Evolutionary conservation across 345 rosid genomes (phyloP).

Genomic region (Brassica cretica): DNA sequence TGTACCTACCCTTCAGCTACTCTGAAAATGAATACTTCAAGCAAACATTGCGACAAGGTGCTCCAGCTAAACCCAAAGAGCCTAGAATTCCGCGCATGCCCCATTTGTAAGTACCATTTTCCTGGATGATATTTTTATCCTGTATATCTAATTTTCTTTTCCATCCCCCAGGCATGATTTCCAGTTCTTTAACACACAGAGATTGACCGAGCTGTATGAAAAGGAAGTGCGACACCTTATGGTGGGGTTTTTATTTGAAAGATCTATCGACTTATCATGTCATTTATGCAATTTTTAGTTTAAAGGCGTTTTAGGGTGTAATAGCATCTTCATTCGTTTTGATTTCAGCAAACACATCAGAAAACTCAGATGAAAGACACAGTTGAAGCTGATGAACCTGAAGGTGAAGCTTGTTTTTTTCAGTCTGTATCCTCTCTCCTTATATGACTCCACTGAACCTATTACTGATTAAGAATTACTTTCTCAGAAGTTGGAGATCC

Average conservation of each 20-base stretch:
- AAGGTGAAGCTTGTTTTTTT: conserved; percentile 54
- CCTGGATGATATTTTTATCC: conserved; percentile 4
- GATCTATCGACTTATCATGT: conserved; percentile 10
- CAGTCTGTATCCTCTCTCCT: background rate
- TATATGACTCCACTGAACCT: background rate
- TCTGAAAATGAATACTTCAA: conserved; percentile 96
- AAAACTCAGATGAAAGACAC: conserved; percentile 94
- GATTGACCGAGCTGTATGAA: conserved; percentile 92
- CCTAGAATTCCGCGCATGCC: conserved; percentile 99
- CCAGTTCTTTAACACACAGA: conserved; percentile 94
- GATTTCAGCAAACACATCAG: conserved; percentile 88
- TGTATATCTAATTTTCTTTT: background rate
- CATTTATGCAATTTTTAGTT: conserved; percentile 17
- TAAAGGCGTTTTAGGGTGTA: background rate
- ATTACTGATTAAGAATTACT: conserved; percentile 30
- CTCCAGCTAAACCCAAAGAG: conserved; percentile 88
- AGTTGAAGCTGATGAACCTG: conserved; percentile 94
- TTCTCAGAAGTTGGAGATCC: conserved; percentile 81
- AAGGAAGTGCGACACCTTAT: conserved; percentile 97
- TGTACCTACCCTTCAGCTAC: conserved; percentile 70
- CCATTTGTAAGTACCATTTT: conserved; percentile 59
- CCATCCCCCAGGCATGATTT: conserved; percentile 76
- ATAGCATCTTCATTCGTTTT: background rate
- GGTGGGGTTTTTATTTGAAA: conserved; percentile 52
- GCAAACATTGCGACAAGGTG: conserved; percentile 97